Evolutionary conservation across 108 stramenopile genomes (phyloP).

Genomic region (Bacterosira constricta): DNA sequence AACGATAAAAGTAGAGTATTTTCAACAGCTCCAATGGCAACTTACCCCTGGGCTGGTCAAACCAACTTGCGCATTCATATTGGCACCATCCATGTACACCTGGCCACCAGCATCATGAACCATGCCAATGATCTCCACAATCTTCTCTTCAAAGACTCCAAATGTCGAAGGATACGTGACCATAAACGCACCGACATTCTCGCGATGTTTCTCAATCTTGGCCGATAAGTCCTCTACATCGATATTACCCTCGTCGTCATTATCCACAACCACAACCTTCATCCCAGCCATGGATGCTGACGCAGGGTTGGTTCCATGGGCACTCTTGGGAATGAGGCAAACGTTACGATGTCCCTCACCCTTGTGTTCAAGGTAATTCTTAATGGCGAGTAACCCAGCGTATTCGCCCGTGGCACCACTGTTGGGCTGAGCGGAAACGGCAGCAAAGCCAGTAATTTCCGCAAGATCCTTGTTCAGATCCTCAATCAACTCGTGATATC

Average conservation of each 20-base stretch:
- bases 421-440: slow-evolving; percentile 98
- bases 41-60: slow-evolving; percentile 93
- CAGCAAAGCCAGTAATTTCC: slow-evolving; percentile 98
- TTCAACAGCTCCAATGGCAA: background rate
- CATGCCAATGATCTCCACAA: slow-evolving; percentile 87
- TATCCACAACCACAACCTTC: slow-evolving; percentile 97
- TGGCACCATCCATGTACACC: slow-evolving; percentile 99
- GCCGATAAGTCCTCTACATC: slow-evolving; percentile 90
- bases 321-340: slow-evolving; percentile 98
- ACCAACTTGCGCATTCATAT: slow-evolving; percentile 99
- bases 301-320: slow-evolving; percentile 99
- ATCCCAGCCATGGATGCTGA: slow-evolving; percentile 96
- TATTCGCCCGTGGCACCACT: slow-evolving; percentile 98
- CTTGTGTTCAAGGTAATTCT: slow-evolving; percentile 78
- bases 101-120: slow-evolving; percentile 96
- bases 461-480: slow-evolving; percentile 94
- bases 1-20: too few species aligned
- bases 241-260: slow-evolving; percentile 92
- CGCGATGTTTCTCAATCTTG: slow-evolving; percentile 92
- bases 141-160: slow-evolving; percentile 97
- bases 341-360: slow-evolving; percentile 94
- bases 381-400: slow-evolving; percentile 95
- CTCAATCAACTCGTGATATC: slow-evolving; percentile 94
- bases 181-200: slow-evolving; percentile 97
- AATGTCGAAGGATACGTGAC: slow-evolving; percentile 99